Conservation (phyloP, 2,329 filamentous ascomycete genomes). For the Beauveria scarabaeidicola region DNA sequence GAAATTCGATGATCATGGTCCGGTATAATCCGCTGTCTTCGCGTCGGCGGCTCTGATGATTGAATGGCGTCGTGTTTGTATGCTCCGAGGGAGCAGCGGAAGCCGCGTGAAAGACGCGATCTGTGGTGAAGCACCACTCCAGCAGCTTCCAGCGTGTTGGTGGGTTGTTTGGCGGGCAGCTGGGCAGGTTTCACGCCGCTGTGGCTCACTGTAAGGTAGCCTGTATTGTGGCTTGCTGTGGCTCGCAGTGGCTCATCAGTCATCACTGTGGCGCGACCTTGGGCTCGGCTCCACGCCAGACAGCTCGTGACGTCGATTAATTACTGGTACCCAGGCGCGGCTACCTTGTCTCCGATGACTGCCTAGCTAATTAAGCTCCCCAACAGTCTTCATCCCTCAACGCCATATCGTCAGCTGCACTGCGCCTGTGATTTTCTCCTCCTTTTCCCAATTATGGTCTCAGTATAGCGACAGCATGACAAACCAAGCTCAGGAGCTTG, state of each 20-base stretch:
- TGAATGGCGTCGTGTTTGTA: neutral
- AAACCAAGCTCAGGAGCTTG: constrained; percentile 10
- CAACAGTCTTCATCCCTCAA: neutral
- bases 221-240: too few relatives aligned
- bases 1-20: neutral
- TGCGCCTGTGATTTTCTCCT: neutral
- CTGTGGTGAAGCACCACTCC: neutral
- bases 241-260: neutral
- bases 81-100: neutral
- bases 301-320: constrained; percentile 19
- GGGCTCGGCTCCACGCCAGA: constrained; percentile 1
- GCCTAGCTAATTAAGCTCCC: neutral
- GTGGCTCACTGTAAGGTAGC: neutral
- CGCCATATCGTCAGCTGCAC: neutral
- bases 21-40: neutral
- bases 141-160: neutral
- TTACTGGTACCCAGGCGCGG: neutral
- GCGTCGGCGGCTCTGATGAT: neutral
- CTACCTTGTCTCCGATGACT: neutral
- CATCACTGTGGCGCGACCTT: constrained; percentile 3
- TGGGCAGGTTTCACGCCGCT: neutral
- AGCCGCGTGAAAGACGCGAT: constrained; percentile 10
- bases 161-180: constrained; percentile 1
- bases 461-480: constrained; percentile 10
- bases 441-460: neutral